Percentiles rank a stretch among this genome's conserved stretches.
Conservation (phyloP, 495 filamentous ascomycete species). For the Friedmanniomyces endolithicus region DNA sequence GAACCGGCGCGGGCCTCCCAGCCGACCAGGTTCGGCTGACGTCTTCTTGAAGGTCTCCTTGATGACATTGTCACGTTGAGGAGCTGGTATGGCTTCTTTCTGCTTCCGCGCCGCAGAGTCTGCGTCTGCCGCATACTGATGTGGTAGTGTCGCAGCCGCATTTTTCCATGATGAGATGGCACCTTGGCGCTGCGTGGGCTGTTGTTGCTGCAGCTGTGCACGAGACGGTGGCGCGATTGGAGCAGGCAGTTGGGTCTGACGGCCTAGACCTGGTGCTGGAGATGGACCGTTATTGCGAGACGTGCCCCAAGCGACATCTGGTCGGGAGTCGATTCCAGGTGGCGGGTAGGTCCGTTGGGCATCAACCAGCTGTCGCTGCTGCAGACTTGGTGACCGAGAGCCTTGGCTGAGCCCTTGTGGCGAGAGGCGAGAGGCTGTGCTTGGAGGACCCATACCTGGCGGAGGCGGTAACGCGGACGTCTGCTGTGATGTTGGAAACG, state of each 20-base stretch:
- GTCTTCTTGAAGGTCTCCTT: conserved; percentile 22
- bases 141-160: conserved; percentile 15
- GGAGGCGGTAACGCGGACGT: conserved; percentile 11
- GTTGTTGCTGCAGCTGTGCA: conserved; percentile 6
- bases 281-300: conserved; percentile 9
- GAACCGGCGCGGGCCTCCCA: conserved; percentile 8
- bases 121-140: conserved; percentile 14
- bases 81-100: background rate
- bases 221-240: conserved; percentile 27
- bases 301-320: conserved; percentile 11
- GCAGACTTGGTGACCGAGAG: conserved; percentile 8
- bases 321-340: conserved; percentile 15
- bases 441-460: conserved; percentile 7
- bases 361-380: conserved; percentile 3
- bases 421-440: conserved; percentile 7
- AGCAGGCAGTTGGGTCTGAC: conserved; percentile 14
- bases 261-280: conserved; percentile 15
- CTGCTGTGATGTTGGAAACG: conserved; percentile 12
- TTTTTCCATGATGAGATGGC: conserved; percentile 12
- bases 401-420: conserved; percentile 10
- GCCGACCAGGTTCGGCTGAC: background rate
- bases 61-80: conserved; percentile 8
- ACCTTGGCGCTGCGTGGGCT: conserved; percentile 1
- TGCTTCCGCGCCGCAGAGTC: conserved; percentile 2
- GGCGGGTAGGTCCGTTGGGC: conserved; percentile 9